Percentiles rank a stretch among this genome's conserved stretches.
These are phyloP conservation scores for Tetracladium setigerum DNA, from an alignment of 495 filamentous ascomycete genomes.

Conservation along the genomic window DNA sequence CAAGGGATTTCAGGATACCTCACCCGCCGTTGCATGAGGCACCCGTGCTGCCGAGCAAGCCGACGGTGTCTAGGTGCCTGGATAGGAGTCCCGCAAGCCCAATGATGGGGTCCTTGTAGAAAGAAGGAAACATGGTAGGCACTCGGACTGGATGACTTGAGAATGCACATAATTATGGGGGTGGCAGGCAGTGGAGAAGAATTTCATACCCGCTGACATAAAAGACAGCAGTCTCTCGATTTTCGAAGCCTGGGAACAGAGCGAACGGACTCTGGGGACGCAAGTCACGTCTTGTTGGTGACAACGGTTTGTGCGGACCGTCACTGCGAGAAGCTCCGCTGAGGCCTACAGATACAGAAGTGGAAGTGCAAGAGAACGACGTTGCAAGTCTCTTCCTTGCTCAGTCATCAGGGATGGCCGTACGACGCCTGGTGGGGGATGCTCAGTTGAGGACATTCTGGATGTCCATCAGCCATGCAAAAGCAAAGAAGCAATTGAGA, in stretches of 20 bases:
- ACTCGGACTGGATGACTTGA: too few species aligned
- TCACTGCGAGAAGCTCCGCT: constrained; percentile 6
- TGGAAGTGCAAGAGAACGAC: not conserved
- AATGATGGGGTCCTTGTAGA: too few species aligned
- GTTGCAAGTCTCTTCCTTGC: not conserved
- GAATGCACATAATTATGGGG: too few species aligned
- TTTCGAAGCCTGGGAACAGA: too few species aligned
- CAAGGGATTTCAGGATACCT: not conserved
- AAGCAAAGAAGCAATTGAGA: not conserved
- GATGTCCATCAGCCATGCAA: not conserved
- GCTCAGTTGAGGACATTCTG: too few species aligned
- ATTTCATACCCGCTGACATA: too few species aligned
- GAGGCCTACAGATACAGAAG: not conserved
- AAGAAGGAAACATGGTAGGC: too few species aligned
- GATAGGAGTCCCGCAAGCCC: too few species aligned
- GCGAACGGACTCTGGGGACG: too few species aligned
- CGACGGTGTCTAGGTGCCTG: not conserved
- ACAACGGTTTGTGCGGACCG: constrained; percentile 17
- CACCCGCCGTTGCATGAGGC: constrained; percentile 4
- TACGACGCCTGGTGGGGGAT: constrained; percentile 1
- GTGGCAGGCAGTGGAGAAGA: too few species aligned
- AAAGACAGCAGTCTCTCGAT: too few species aligned
- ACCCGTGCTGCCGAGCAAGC: constrained; percentile 5
- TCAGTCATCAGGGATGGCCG: constrained; percentile 1
- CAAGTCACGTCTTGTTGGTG: not conserved